Evolutionary conservation across 169 alveolate genomes (phyloP), one percentile per base, ranked within the genome.

Genomic region (Babesia microti): DNA sequence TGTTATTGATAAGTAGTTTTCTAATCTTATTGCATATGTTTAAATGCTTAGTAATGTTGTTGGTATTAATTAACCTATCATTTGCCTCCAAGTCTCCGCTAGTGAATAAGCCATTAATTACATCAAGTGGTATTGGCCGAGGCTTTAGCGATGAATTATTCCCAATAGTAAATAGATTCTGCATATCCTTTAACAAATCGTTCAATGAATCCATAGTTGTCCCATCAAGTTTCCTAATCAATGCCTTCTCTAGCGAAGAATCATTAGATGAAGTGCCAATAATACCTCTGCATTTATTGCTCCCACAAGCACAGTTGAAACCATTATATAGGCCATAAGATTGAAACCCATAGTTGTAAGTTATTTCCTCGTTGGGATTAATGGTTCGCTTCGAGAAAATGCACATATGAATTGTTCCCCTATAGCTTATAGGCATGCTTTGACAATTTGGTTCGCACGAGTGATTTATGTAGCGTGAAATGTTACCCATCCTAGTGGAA

Each of bases 371-470:
- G 21, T 91, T 94, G 33, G 85, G 87, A 9, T 71, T 43, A 21
- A 94, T 92, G 43, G 83, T 87, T 61, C 91, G 86, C 51, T 63
- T 70, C 4, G 98, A 93, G 68, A 91, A 94, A 26, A 94, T 88
- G 17, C 97, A 97, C 50, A 94, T 89, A 46, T 97, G 86, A 34
- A 83, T 88, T 60, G 89, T 92, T 1, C 97, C 98, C 11, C 83
- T 68, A 3, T 93, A 97, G 42, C 85, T 85, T 89, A 94, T 90
- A 47, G 91, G 91, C 57, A 89, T 89, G 6, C 97, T 88, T 28
- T 88, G 79, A 43, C 98, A 91, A 74, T 91, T 95, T n/a, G 99
- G 98, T 24, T 91, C 96, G 68, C 98, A 95, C 15, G 97, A 89
- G 65, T 93, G 98, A 73, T 95, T 95, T 7, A 95, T 89, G 66